Evolutionary conservation across 306 rosid species (phyloP), one percentile per base, ranked within the genome.

Genomic region (Lithocarpus polystachyus): DNA sequence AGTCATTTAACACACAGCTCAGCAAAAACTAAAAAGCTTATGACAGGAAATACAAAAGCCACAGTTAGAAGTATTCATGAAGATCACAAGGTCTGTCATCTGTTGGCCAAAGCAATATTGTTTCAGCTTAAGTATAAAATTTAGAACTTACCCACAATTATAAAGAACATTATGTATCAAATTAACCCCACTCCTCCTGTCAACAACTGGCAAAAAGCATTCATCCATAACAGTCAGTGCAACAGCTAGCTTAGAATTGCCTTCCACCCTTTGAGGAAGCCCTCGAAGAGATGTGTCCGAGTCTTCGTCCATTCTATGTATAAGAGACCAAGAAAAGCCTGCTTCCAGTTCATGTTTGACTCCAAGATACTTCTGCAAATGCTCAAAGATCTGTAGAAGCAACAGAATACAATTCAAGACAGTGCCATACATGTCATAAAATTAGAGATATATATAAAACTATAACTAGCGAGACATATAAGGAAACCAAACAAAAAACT

Each of bases 161-260:
- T 90, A 93, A 67, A 96, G 88, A 84, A 90, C 92, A 80, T 93
- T 93, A 72, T 84, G 96, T 79, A 96, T 93, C 85, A 93, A 57
- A 82, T 89, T 96, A 88, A 96, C 87, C 76, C 99, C 97, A 80
- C 98, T 96, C 89, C 99, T 91, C 81, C 98, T 79, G 82, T 96
- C 99, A 86, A 93, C 87, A 85, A 93, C 85, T 4, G 98, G 98
- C 86, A 96, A 86, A 88, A 93, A 96, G 73, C 99, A 96, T 83
- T 96, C 99, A 72, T 96, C 97, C 99, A 96, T 91, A 84, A 96
- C 96, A 75, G 93, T 87, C 82, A 87, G 88, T 40, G 97, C 99
- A 86, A 96, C 89, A 79, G 98, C 98, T 64, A 96, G 91, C 93
- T 90, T 96, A 68, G 99, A 91, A 83, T 96, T 93, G 89, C 94